Percentiles rank a stretch among this genome's conserved stretches.
Conservation (phyloP, 495 filamentous ascomycete genomes). For the Penicillium paxilli region DNA sequence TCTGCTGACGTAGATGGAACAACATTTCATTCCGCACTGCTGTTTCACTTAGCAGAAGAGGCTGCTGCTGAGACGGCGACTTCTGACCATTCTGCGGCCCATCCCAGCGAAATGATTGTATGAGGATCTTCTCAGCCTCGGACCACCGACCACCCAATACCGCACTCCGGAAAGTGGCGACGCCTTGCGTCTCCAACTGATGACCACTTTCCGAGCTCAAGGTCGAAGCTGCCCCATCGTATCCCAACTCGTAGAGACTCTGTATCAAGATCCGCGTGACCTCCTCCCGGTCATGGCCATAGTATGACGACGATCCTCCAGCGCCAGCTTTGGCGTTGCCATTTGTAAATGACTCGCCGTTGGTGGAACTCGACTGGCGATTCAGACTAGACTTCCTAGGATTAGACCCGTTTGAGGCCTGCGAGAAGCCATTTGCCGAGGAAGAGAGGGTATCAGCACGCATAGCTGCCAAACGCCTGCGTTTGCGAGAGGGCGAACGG, state of each 20-base stretch:
- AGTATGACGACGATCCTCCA: constrained; percentile 53
- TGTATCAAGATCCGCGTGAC: constrained; percentile 92
- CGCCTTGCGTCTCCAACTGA: constrained; percentile 80
- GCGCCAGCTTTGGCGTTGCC: constrained; percentile 41
- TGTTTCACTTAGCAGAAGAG: constrained; percentile 52
- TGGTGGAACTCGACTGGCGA: constrained; percentile 43
- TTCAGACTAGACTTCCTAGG: constrained; percentile 51
- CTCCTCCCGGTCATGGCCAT: constrained; percentile 89
- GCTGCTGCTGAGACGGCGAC: constrained; percentile 27
- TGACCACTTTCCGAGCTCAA: constrained; percentile 83
- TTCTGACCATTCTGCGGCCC: constrained; percentile 19
- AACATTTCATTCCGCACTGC: constrained; percentile 63
- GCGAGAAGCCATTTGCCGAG: constrained; percentile 50
- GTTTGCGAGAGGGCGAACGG: constrained; percentile 54
- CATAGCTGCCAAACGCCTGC: constrained; percentile 63
- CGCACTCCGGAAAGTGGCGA: constrained; percentile 80
- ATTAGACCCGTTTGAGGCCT: constrained; percentile 47
- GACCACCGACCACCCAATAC: constrained; percentile 81
- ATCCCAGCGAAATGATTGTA: constrained; percentile 47
- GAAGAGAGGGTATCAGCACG: constrained; percentile 54
- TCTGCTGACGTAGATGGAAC: constrained; percentile 88
- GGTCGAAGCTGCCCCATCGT: constrained; percentile 68
- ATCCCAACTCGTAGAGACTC: constrained; percentile 83
- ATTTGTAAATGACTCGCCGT: constrained; percentile 48
- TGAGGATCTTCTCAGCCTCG: constrained; percentile 79